Evolutionary conservation across 495 filamentous ascomycete genomes (phyloP).

Genomic region (Antarctomyces pellizariae): DNA sequence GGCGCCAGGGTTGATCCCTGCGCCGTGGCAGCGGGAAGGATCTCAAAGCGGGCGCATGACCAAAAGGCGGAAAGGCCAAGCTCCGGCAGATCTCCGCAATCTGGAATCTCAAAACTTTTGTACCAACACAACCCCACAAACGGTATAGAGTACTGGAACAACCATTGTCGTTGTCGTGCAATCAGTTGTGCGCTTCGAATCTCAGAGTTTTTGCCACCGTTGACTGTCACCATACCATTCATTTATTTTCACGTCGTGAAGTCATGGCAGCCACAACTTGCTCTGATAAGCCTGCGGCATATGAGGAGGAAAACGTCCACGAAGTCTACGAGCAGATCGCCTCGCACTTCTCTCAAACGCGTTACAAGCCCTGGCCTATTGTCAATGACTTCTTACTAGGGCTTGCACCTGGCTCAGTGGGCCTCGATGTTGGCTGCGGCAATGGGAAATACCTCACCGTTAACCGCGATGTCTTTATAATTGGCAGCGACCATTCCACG

Average conservation of each 20-base stretch:
- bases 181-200: constrained; percentile 9
- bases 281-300: constrained; percentile 14
- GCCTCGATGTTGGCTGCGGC: constrained; percentile 80
- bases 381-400: constrained; percentile 54
- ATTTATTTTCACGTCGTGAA: background rate
- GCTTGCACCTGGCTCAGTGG: constrained; percentile 50
- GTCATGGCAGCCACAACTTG: background rate
- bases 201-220: constrained; percentile 1
- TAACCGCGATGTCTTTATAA: constrained; percentile 54
- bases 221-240: background rate
- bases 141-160: constrained; percentile 1
- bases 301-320: constrained; percentile 78
- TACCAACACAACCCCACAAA: background rate
- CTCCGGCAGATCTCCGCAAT: no score
- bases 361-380: constrained; percentile 96
- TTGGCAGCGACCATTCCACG: constrained; percentile 71
- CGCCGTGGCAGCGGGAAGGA: no score
- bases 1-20: no score
- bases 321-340: constrained; percentile 88
- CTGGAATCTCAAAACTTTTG: background rate
- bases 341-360: constrained; percentile 78
- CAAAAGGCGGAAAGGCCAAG: no score
- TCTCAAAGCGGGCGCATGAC: no score
- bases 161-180: constrained; percentile 1
- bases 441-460: constrained; percentile 89